A percentile compares a stretch with the other conserved stretches of the same genome.
phyloP scores from a whole-genome alignment of 2,329 filamentous ascomycete species.

The Nectriaceae sp. region DNA sequence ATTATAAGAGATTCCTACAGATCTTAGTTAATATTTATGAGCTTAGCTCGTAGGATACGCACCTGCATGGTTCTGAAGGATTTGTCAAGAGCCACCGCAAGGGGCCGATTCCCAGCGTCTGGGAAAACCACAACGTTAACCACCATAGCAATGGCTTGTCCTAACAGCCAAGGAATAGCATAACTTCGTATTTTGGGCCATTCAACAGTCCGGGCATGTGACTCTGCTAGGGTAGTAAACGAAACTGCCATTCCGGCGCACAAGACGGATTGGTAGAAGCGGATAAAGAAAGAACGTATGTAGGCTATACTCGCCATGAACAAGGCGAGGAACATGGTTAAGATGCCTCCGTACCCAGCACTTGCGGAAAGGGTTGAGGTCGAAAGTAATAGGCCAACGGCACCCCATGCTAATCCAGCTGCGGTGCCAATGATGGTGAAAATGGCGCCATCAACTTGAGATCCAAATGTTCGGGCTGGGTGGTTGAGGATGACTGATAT shows the following conservation, averaged over 20 bases:
- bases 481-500: conserved; percentile 61
- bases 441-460: conserved; percentile 57
- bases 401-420: conserved; percentile 56
- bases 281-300: conserved; percentile 56
- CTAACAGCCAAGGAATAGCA: conserved; percentile 57
- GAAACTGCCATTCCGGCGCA: conserved; percentile 57
- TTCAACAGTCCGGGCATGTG: conserved; percentile 40
- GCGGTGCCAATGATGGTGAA: conserved; percentile 56
- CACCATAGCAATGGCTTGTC: conserved; percentile 53
- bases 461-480: conserved; percentile 55
- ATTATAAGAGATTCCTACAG: conserved; percentile 33
- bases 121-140: conserved; percentile 52
- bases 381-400: conserved; percentile 54
- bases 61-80: conserved; percentile 51
- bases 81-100: conserved; percentile 50
- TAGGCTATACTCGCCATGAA: conserved; percentile 55
- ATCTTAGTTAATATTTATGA: background rate
- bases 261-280: conserved; percentile 57
- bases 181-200: conserved; percentile 56
- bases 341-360: conserved; percentile 53
- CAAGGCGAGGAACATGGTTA: conserved; percentile 56
- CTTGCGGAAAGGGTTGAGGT: conserved; percentile 48
- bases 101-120: conserved; percentile 55
- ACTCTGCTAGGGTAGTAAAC: conserved; percentile 55
- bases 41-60: background rate